Percentiles rank a stretch among this genome's conserved stretches.
These are phyloP conservation scores for Neocucurbitaria cava DNA, from an alignment of 2,329 filamentous ascomycete species.

Conservation along the genomic window DNA sequence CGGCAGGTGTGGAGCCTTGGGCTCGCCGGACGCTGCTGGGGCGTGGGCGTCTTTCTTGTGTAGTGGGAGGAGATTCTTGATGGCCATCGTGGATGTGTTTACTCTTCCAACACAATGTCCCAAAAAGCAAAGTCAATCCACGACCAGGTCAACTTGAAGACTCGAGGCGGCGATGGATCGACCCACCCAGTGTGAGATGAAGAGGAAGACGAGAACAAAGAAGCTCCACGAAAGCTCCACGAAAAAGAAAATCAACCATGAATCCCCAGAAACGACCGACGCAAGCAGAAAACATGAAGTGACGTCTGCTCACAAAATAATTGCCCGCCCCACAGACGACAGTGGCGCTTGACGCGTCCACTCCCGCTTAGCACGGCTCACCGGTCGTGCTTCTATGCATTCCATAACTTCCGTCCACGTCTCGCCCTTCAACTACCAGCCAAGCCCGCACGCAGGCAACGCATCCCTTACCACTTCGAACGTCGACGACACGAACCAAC, in stretches of 20 bases:
- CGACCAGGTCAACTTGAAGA: not conserved
- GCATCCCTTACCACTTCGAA: not conserved
- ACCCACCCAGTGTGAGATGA: not conserved
- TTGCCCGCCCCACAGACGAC: constrained; percentile 1
- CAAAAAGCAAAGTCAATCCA: not conserved
- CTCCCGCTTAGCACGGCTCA: constrained; percentile 4
- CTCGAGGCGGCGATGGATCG: not conserved
- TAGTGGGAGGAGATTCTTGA: constrained; percentile 16
- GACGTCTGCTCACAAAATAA: constrained; percentile 1
- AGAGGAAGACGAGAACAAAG: not conserved
- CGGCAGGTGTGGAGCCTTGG: not conserved
- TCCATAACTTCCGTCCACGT: not conserved
- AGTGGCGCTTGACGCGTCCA: constrained; percentile 1
- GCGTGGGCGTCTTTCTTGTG: constrained; percentile 9
- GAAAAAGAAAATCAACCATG: not conserved
- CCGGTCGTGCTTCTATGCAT: not conserved
- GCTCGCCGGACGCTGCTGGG: not conserved
- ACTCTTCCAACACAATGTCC: not conserved
- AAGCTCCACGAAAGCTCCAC: too few species aligned
- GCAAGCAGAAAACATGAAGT: not conserved
- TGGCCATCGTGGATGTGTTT: constrained; percentile 5
- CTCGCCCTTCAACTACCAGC: not conserved
- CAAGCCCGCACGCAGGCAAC: not conserved
- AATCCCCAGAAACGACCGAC: not conserved
- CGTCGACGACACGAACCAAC: not conserved